Base-by-base conservation (phyloP, 208 protist species). In the Wallacemonas sp. region DNA sequence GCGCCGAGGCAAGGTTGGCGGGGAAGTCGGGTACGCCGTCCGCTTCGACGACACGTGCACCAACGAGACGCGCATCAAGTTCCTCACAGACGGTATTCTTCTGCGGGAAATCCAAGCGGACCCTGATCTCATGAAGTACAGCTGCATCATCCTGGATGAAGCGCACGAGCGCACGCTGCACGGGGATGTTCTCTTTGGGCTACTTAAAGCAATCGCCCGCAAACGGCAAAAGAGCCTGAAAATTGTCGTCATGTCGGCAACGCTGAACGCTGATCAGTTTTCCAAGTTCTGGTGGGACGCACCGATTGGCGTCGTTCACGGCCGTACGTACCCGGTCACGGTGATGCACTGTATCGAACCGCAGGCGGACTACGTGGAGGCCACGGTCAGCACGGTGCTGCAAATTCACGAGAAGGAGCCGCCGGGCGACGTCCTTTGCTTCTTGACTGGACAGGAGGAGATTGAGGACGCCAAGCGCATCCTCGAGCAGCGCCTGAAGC, bases 101-200 rank as follows among this genome's bases (percentile, higher is more conserved):
- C 74, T 99, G 2, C 92, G 98, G 38, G 97, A 99, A 71, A 94
- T 98, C 27, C 89, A 98, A 64, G 54, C 83, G 0, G 95, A 99
- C 75, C 84, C 93, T 9, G 63, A 83, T n/a, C 71, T 99, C 32
- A 44, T 44, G 30, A 74, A 93, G 44, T 99, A 99, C 75, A 84
- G 85, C 42, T 95, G 97, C 54, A 94, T 99, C 32, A 99, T 99
- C 58, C 89, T 99, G n/a, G 99, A 99, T 83, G 99, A 99, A 85
- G 98, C 98, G 13, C 98, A 99, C 86, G 98, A 99, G 84, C 85
- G 98, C 36, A 99, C 98, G 3, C 88, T 99, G 52, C 88, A 97
- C 67, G 88, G 87, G 10, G 94, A 98, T 63, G 85, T 97, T 0
- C 76, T 98, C 17, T 96, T 97, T 75, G 92, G 91, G 26, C 65